phyloP scores from a whole-genome alignment of 2,329 filamentous ascomycete genomes.

The Didymosphaeria variabile region DNA sequence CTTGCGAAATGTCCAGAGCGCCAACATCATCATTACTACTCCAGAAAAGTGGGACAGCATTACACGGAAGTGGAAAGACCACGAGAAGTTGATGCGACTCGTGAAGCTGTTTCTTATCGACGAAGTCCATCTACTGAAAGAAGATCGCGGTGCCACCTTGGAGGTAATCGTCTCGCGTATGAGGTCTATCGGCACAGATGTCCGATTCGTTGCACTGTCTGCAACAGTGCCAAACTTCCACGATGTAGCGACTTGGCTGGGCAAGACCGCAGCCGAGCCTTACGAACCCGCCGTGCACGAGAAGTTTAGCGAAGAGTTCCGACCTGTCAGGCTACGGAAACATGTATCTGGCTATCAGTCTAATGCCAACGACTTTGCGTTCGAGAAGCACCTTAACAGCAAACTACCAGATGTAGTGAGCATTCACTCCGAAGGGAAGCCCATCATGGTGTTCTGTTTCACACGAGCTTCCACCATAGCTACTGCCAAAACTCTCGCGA shows the following conservation, averaged over 20 bases:
- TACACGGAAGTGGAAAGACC: constrained; percentile 86
- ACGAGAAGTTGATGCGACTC: constrained; percentile 75
- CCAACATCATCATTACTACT: constrained; percentile 85
- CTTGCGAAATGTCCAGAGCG: constrained; percentile 73
- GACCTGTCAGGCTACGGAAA: constrained; percentile 79
- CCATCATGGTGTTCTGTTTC: constrained; percentile 84
- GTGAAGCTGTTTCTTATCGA: constrained; percentile 85
- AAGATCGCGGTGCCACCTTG: constrained; percentile 78
- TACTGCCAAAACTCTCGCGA: constrained; percentile 73
- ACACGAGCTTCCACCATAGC: constrained; percentile 74
- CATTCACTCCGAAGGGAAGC: constrained; percentile 74
- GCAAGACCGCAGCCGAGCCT: constrained; percentile 67
- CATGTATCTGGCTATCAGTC: constrained; percentile 76
- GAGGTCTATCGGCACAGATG: constrained; percentile 78
- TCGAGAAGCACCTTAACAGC: constrained; percentile 74
- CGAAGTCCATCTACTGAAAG: constrained; percentile 87
- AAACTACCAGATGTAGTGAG: constrained; percentile 72
- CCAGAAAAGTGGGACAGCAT: constrained; percentile 94
- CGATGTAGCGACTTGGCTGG: constrained; percentile 83
- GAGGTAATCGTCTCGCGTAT: constrained; percentile 87
- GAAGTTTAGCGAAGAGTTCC: constrained; percentile 79
- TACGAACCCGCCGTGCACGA: constrained; percentile 72
- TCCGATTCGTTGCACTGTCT: constrained; percentile 82
- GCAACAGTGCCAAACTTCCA: constrained; percentile 84
- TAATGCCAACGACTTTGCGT: constrained; percentile 75